phyloP scores from a whole-genome alignment of 2,329 filamentous ascomycete species.

The Ceratocystis lukuohia region DNA sequence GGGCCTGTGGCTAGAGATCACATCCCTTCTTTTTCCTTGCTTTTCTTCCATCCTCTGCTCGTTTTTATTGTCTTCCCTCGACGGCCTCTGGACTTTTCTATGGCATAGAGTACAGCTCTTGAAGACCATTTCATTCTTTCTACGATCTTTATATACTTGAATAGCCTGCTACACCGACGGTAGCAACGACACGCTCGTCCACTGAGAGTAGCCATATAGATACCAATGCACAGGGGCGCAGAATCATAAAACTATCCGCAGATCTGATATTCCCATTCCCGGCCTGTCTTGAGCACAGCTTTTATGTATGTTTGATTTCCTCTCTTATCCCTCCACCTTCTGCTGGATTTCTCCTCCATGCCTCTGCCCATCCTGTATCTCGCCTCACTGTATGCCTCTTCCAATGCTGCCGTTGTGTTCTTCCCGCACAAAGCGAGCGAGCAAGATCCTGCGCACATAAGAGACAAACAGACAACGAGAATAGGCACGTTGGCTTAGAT shows the following conservation, averaged over 20 bases:
- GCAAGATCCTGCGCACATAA: neutral
- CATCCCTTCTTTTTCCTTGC: neutral
- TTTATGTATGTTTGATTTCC: too few relatives aligned
- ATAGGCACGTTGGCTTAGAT: neutral
- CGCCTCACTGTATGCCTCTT: too few relatives aligned
- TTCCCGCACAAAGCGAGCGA: neutral
- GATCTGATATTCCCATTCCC: neutral
- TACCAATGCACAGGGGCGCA: neutral
- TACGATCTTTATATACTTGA: neutral
- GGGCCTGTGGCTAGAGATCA: constrained; percentile 7
- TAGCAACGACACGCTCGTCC: neutral
- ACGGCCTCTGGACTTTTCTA: neutral
- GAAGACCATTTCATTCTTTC: neutral
- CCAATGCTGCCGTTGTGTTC: neutral
- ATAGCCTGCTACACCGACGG: too few relatives aligned
- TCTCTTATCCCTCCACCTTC: too few relatives aligned
- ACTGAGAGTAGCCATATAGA: neutral
- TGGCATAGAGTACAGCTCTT: neutral
- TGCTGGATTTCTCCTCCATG: too few relatives aligned
- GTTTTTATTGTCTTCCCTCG: neutral
- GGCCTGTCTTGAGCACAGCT: too few relatives aligned
- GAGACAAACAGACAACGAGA: neutral
- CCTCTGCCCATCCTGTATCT: too few relatives aligned
- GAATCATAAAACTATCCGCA: neutral
- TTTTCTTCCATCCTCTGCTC: neutral